Evolutionary conservation across 306 rosid genomes (phyloP), one percentile per base, ranked within the genome.

Genomic region (Begonia masoniana): DNA sequence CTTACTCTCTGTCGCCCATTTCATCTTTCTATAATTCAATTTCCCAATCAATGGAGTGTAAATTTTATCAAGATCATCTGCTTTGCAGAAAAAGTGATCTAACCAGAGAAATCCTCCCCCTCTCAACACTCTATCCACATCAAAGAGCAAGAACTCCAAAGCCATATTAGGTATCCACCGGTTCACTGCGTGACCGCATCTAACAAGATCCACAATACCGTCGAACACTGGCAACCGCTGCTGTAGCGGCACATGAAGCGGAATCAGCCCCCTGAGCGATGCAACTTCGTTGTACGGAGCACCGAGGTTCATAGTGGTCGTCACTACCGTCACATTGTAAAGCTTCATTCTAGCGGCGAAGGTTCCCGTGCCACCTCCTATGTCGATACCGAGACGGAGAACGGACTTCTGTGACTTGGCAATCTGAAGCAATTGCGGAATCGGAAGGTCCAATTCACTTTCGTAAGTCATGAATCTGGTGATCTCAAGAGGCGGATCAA

Each of bases 31-130:
- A 74, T 86, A 91, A 13, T 94, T 94, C 76, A 91, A 66, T 61
- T 86, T 86, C 57, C 75, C 83, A 13, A 91, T 73, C 84, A 91
- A 70, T 1, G 99, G 96, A 10, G 64, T 74, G 61, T 77, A 91
- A 23, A 86, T 71, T 50, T 76, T 71, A 26, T 86, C 96, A 60
- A 91, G 93, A 63, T 86, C 99, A 65, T 52, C 64, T 10, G 76
- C 71, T 56, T 81, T 91, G 59, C 96, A 71, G 52, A 91, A 91
- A 65, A 91, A 91, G 13, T 83, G 92, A 60, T 91, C 99, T 66
- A 91, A 14, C 99, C 92, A 91, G 72, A 91, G 74, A 56, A 75
- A 91, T 60, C 99, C 99, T 9, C 99, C 99, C 36, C 73, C 73
- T 60, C 96, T 75, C 75, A 91, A 63, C 67, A 91, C 94, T 41